Evolutionary conservation across 352 stramenopile species (phyloP).

Genomic region (Phytophthora sp.): DNA sequence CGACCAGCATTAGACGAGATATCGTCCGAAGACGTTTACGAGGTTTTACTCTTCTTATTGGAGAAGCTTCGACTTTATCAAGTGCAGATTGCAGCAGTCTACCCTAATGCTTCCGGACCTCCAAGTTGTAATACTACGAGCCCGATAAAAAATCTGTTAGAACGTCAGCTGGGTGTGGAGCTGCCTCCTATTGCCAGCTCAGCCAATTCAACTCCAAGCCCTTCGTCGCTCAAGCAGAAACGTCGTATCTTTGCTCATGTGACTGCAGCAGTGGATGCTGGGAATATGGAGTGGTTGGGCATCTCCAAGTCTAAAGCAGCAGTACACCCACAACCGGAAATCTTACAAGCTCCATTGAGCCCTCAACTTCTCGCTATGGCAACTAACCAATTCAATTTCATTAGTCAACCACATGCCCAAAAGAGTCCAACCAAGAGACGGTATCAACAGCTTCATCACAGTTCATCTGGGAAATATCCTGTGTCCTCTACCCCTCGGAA

Average conservation of each 20-base stretch:
- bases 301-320: constrained; percentile 11
- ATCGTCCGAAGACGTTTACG: constrained; percentile 44
- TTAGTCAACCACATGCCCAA: constrained; percentile 13
- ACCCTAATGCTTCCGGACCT: constrained; percentile 11
- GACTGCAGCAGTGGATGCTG: constrained; percentile 30
- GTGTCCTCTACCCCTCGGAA: constrained; percentile 8
- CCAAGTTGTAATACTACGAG: constrained; percentile 2
- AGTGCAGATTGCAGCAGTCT: constrained; percentile 52
- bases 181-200: constrained; percentile 50
- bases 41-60: constrained; percentile 62
- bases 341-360: constrained; percentile 12
- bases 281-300: constrained; percentile 18
- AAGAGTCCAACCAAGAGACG: constrained; percentile 24
- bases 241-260: constrained; percentile 53
- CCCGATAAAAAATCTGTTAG: constrained; percentile 35
- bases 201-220: constrained; percentile 6
- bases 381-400: constrained; percentile 55
- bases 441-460: constrained; percentile 25
- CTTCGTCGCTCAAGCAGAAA: constrained; percentile 58
- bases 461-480: constrained; percentile 6
- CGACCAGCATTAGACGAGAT: constrained; percentile 59
- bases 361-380: constrained; percentile 47
- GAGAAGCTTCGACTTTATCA: constrained; percentile 75
- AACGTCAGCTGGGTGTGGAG: constrained; percentile 63
- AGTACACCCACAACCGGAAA: not conserved